phyloP scores from a whole-genome alignment of 129 eudicot species.

The Dittrichia graveolens region DNA sequence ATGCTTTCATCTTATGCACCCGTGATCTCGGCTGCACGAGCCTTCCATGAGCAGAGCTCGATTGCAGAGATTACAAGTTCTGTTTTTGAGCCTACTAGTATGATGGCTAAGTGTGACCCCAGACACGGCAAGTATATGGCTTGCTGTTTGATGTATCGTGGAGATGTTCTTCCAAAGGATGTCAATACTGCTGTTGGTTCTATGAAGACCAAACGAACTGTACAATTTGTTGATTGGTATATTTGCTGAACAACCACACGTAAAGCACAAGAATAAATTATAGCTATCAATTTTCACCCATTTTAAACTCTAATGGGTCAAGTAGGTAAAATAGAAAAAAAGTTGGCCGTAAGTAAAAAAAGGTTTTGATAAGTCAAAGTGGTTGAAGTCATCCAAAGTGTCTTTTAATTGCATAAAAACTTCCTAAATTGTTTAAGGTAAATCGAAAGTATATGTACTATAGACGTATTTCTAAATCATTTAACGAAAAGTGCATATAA shows the following conservation, averaged over 20 bases:
- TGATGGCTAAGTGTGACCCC: slow-evolving; percentile 94
- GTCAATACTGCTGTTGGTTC: slow-evolving; percentile 79
- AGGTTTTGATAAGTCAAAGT: background rate
- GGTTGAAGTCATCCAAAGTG: background rate
- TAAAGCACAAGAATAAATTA: background rate
- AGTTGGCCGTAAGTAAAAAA: too few species aligned
- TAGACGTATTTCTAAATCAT: background rate
- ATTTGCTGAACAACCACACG: background rate
- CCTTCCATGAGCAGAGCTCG: slow-evolving; percentile 75
- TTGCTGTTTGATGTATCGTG: slow-evolving; percentile 81
- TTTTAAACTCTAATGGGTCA: slow-evolving; percentile 8
- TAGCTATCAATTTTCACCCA: background rate
- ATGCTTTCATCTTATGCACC: slow-evolving; percentile 93
- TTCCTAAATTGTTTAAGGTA: background rate
- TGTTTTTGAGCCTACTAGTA: slow-evolving; percentile 76
- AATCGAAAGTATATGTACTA: background rate
- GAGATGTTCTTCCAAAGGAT: slow-evolving; percentile 87
- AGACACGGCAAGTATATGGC: slow-evolving; percentile 93
- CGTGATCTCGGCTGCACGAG: slow-evolving; percentile 73
- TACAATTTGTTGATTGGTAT: slow-evolving; percentile 91
- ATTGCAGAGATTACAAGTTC: slow-evolving; percentile 78
- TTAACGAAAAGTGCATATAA: background rate
- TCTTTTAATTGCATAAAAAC: background rate
- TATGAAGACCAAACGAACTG: slow-evolving; percentile 70
- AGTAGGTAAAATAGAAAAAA: background rate